Conservation (phyloP, 2,329 filamentous ascomycete species). For the Thielaviopsis euricoi region DNA sequence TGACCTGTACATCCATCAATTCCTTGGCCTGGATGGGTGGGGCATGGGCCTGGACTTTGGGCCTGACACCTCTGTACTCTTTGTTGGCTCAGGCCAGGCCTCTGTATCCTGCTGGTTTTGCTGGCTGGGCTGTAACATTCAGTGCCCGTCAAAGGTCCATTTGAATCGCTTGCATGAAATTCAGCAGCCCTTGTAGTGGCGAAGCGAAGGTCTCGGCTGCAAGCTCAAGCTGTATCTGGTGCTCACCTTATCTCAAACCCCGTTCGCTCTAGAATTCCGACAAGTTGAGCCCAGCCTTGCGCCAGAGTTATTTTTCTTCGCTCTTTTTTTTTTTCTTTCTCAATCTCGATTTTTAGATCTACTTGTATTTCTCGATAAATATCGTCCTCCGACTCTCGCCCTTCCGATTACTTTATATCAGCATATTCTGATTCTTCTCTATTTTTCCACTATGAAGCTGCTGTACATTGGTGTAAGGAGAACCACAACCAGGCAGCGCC, state of each 20-base stretch:
- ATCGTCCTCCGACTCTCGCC: not conserved
- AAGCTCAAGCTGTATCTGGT: not conserved
- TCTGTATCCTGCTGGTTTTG: no score
- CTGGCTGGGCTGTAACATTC: no score
- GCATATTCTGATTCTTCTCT: not conserved
- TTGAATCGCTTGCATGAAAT: not conserved
- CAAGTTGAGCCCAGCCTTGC: not conserved
- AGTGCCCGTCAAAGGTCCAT: no score
- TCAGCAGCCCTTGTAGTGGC: not conserved
- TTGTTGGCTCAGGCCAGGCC: no score
- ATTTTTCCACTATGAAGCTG: conserved; percentile 53
- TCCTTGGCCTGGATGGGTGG: no score
- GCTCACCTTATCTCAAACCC: not conserved
- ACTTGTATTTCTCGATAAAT: not conserved
- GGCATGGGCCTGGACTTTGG: no score
- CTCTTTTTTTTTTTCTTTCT: not conserved
- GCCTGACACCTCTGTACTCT: no score
- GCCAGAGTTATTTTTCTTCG: not conserved
- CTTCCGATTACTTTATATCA: not conserved
- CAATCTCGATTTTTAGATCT: not conserved
- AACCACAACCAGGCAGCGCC: not conserved
- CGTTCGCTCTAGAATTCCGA: not conserved
- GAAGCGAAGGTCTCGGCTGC: not conserved
- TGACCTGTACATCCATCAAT: no score
- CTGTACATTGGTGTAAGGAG: conserved; percentile 63